Evolutionary conservation across 306 rosid species (phyloP).

Genomic region (Vigna angularis): DNA sequence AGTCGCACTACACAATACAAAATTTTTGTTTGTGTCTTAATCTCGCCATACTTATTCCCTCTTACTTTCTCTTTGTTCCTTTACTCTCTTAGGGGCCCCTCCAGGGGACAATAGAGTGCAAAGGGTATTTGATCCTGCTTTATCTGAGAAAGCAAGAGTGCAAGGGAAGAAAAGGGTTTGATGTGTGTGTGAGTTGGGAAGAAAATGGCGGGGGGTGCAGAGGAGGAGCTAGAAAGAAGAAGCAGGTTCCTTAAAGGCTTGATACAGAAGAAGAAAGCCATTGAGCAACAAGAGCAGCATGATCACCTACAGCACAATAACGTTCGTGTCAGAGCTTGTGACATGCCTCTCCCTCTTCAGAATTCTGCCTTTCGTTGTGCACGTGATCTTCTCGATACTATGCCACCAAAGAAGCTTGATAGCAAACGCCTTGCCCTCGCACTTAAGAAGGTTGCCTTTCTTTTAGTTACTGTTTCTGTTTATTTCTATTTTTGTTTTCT

Average conservation of each 20-base stretch:
- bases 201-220: conserved; percentile 70
- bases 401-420: conserved; percentile 86
- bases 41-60: conserved; percentile 23
- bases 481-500: neutral
- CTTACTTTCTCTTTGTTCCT: conserved; percentile 9
- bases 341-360: conserved; percentile 80
- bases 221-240: conserved; percentile 86
- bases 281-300: conserved; percentile 65
- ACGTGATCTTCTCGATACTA: conserved; percentile 73
- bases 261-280: conserved; percentile 86
- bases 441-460: conserved; percentile 76
- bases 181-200: conserved; percentile 22
- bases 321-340: conserved; percentile 74
- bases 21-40: conserved; percentile 14
- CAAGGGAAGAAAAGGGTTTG: conserved; percentile 16
- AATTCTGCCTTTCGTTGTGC: conserved; percentile 80
- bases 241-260: conserved; percentile 77
- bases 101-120: conserved; percentile 45
- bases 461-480: neutral
- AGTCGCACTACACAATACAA: neutral
- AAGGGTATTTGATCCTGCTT: conserved; percentile 46
- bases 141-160: conserved; percentile 11
- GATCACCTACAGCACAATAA: conserved; percentile 48
- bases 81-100: conserved; percentile 44
- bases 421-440: conserved; percentile 82